Percentiles rank a stretch among this genome's conserved stretches.
Evolutionary conservation across 345 rosid genomes (phyloP).

Genomic region (Cardamine resedifolia): DNA sequence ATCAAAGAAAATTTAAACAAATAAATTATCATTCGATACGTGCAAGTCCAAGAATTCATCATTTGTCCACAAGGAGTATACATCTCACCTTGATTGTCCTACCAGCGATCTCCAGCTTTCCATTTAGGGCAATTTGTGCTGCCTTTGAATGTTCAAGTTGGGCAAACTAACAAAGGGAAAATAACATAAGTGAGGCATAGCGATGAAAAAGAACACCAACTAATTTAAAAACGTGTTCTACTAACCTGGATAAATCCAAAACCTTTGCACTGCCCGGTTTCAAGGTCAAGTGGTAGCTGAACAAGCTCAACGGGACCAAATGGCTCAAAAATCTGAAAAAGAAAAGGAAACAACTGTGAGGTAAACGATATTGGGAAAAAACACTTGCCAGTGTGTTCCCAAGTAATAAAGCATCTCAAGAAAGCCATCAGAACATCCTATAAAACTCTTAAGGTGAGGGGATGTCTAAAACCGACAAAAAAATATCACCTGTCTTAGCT

Average conservation of each 20-base stretch:
- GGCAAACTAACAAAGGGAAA: conserved; percentile 58
- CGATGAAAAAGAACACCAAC: neutral
- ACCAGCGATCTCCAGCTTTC: conserved; percentile 91
- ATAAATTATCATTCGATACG: neutral
- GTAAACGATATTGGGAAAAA: neutral
- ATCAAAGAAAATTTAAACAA: neutral
- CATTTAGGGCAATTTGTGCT: conserved; percentile 83
- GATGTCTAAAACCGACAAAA: neutral
- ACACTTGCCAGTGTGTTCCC: neutral
- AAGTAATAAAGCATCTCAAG: neutral
- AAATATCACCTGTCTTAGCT: conserved; percentile 75
- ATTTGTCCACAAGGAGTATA: neutral
- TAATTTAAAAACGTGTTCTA: conserved; percentile 25
- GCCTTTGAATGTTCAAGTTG: conserved; percentile 89
- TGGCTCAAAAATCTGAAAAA: conserved; percentile 77
- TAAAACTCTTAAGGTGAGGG: conserved; percentile 7
- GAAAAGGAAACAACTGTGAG: conserved; percentile 1
- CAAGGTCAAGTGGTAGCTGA: conserved; percentile 89
- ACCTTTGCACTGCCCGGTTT: conserved; percentile 95
- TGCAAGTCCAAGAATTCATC: conserved; percentile 1
- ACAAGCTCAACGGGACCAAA: conserved; percentile 96
- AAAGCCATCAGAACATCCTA: neutral
- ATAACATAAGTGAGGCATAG: neutral
- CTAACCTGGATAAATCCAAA: conserved; percentile 94
- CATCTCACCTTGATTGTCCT: conserved; percentile 74